phyloP scores from a whole-genome alignment of 306 rosid genomes.

The Bauhinia variegata region DNA sequence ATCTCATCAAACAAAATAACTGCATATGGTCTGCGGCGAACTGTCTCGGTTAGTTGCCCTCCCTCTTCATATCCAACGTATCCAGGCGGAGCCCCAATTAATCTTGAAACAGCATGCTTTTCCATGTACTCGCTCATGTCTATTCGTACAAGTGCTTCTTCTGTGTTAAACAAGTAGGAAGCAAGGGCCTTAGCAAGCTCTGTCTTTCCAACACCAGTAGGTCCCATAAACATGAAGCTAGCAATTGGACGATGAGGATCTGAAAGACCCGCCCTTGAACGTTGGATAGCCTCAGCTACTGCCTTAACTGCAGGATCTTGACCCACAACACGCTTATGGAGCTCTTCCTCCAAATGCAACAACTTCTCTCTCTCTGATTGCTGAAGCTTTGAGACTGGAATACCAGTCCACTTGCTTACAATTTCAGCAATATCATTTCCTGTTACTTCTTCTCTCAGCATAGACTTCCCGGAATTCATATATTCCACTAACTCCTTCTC shows the following conservation, averaged over 20 bases:
- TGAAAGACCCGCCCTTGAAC: slow-evolving; percentile 97
- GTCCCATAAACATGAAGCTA: slow-evolving; percentile 99
- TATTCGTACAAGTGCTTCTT: slow-evolving; percentile 94
- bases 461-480: slow-evolving; percentile 89
- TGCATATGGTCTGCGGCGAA: slow-evolving; percentile 91
- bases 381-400: slow-evolving; percentile 94
- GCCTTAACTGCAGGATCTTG: slow-evolving; percentile 97
- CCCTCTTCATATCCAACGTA: slow-evolving; percentile 99
- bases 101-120: slow-evolving; percentile 87
- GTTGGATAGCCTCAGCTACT: slow-evolving; percentile 91
- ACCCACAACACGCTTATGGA: slow-evolving; percentile 94
- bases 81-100: slow-evolving; percentile 99
- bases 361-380: slow-evolving; percentile 89
- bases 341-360: slow-evolving; percentile 87
- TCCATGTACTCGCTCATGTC: slow-evolving; percentile 99
- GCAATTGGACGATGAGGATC: slow-evolving; percentile 98
- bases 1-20: slow-evolving; percentile 95
- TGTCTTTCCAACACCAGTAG: slow-evolving; percentile 97
- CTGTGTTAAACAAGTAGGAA: slow-evolving; percentile 89
- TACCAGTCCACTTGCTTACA: slow-evolving; percentile 99
- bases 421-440: slow-evolving; percentile 91
- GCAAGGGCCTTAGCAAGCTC: slow-evolving; percentile 98
- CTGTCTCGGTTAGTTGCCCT: slow-evolving; percentile 89
- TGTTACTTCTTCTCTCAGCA: slow-evolving; percentile 95
- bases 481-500: slow-evolving; percentile 88